These are phyloP conservation scores for Mallotus japonicus DNA, from an alignment of 441 rosid genomes.

Conservation along the genomic window DNA sequence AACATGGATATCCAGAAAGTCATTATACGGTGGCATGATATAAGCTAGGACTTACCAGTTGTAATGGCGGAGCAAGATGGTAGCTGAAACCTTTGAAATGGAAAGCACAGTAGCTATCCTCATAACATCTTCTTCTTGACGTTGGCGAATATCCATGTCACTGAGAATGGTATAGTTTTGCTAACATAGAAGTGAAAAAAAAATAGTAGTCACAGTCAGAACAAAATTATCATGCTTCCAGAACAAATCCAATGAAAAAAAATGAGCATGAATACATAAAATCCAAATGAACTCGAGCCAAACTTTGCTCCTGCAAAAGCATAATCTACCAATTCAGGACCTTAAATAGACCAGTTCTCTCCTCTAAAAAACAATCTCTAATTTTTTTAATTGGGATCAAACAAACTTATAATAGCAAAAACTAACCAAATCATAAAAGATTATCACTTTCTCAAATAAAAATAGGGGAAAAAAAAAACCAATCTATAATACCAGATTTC, in stretches of 20 bases:
- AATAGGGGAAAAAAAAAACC: background rate
- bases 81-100: slow-evolving; percentile 55
- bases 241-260: background rate
- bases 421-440: background rate
- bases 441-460: background rate
- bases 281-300: background rate
- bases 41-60: slow-evolving; percentile 51
- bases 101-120: slow-evolving; percentile 77
- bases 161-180: slow-evolving; percentile 57
- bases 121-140: slow-evolving; percentile 65
- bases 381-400: background rate
- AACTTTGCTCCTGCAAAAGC: background rate
- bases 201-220: background rate
- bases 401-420: background rate
- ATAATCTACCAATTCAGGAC: background rate
- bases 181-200: slow-evolving; percentile 31
- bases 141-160: slow-evolving; percentile 66
- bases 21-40: too few species aligned
- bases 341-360: background rate
- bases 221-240: background rate
- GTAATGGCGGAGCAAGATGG: slow-evolving; percentile 61
- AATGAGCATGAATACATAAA: too few species aligned
- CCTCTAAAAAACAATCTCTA: background rate
- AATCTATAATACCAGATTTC: background rate
- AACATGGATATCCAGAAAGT: background rate